These are phyloP conservation scores for Kwoniella sp. DNA, from an alignment of 768 basidiomycete genomes.

Conservation along the genomic window DNA sequence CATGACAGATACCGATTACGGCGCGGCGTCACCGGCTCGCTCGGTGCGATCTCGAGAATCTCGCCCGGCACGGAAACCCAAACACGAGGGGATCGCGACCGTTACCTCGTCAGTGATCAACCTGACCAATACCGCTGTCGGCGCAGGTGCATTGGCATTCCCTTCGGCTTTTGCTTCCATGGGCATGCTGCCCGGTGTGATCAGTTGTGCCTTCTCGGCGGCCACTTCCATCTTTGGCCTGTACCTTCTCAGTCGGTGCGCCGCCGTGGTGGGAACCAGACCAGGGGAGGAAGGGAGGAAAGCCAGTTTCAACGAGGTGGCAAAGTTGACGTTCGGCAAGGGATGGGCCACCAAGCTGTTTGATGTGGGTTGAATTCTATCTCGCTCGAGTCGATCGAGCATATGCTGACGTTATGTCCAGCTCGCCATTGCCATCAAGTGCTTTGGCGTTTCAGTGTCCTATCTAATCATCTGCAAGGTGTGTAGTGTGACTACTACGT, in stretches of 20 bases:
- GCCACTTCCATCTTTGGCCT: slow-evolving; percentile 73
- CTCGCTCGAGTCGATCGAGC: not conserved
- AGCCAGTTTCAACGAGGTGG: slow-evolving; percentile 48
- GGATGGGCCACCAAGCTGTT: slow-evolving; percentile 55
- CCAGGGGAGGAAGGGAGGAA: slow-evolving; percentile 39
- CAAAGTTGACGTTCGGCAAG: slow-evolving; percentile 78
- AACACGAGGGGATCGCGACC: slow-evolving; percentile 24
- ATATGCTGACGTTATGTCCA: slow-evolving; percentile 10
- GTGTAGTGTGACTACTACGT: not conserved
- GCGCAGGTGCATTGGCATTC: slow-evolving; percentile 62
- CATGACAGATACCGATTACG: slow-evolving; percentile 18
- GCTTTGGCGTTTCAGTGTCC: slow-evolving; percentile 93
- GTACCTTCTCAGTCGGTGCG: slow-evolving; percentile 80
- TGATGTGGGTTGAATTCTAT: slow-evolving; percentile 55
- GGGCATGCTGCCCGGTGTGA: slow-evolving; percentile 80
- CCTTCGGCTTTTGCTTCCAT: slow-evolving; percentile 74
- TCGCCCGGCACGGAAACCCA: not conserved
- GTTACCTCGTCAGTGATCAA: slow-evolving; percentile 37
- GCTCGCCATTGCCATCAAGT: slow-evolving; percentile 86
- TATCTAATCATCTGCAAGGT: slow-evolving; percentile 54
- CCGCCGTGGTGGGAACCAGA: slow-evolving; percentile 57
- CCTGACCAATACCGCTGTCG: slow-evolving; percentile 83
- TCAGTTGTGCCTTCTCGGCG: slow-evolving; percentile 82
- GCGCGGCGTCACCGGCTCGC: slow-evolving; percentile 14
- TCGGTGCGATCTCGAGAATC: not conserved